These are phyloP conservation scores for Mycena vulgaris DNA, from an alignment of 768 basidiomycete species.

Conservation along the genomic window DNA sequence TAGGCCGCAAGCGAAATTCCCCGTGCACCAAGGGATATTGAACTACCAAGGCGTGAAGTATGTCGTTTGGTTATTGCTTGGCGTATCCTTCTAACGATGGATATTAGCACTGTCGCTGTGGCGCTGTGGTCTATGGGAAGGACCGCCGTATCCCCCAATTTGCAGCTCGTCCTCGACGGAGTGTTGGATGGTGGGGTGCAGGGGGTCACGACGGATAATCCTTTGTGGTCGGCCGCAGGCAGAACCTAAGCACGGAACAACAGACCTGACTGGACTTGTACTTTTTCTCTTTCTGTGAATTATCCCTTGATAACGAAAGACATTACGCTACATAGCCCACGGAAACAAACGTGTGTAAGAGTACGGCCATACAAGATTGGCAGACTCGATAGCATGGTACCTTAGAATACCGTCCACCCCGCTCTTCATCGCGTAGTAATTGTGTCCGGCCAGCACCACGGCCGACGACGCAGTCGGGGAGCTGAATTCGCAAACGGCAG, in stretches of 20 bases:
- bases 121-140: conserved; percentile 79
- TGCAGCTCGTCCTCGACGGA: conserved; percentile 70
- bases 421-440: not conserved
- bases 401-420: no score
- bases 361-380: no score
- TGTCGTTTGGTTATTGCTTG: conserved; percentile 40
- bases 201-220: conserved; percentile 69
- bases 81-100: not conserved
- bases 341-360: no score
- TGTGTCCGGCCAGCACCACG: conserved; percentile 1
- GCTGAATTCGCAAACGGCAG: not conserved
- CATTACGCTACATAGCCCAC: no score
- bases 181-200: conserved; percentile 80
- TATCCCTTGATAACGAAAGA: no score
- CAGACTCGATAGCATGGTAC: not conserved
- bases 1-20: conserved; percentile 86
- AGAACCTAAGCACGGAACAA: no score
- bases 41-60: conserved; percentile 82
- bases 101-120: conserved; percentile 69
- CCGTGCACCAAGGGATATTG: conserved; percentile 87
- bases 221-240: conserved; percentile 65
- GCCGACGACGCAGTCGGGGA: not conserved
- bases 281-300: no score
- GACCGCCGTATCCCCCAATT: conserved; percentile 62
- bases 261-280: no score